phyloP scores from a whole-genome alignment of 352 stramenopile species.

The Lagenidium giganteum region DNA sequence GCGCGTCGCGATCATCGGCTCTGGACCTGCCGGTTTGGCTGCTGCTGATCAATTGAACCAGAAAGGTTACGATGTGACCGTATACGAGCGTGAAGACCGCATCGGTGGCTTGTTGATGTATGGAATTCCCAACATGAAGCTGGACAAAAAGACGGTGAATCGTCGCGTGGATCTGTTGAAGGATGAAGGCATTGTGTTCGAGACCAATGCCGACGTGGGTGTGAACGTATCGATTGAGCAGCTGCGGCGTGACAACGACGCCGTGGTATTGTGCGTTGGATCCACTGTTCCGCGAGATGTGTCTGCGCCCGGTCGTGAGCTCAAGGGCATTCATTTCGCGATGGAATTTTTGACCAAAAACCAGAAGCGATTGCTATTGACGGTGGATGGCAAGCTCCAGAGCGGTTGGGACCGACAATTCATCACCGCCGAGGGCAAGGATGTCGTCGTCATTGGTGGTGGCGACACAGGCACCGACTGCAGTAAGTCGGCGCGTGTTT shows the following conservation, averaged over 20 bases:
- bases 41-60: constrained; percentile 97
- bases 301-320: constrained; percentile 77
- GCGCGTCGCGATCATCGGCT: constrained; percentile 95
- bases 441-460: constrained; percentile 98
- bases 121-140: constrained; percentile 99
- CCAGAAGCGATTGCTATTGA: constrained; percentile 95
- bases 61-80: constrained; percentile 95
- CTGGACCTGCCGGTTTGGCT: constrained; percentile 89
- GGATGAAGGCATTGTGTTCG: constrained; percentile 97
- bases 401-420: constrained; percentile 93
- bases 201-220: constrained; percentile 93
- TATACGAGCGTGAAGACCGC: constrained; percentile 96
- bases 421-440: constrained; percentile 95
- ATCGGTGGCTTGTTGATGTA: constrained; percentile 97
- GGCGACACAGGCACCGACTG: constrained; percentile 97
- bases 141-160: constrained; percentile 97
- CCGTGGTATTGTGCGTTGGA: constrained; percentile 92
- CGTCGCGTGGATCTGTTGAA: constrained; percentile 92
- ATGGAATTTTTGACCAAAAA: constrained; percentile 98
- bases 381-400: constrained; percentile 93
- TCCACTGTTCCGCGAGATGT: constrained; percentile 95
- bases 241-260: constrained; percentile 81
- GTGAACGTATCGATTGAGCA: constrained; percentile 76
- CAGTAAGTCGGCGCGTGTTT: constrained; percentile 31
- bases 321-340: constrained; percentile 96